Conservation (phyloP, 345 rosid genomes). For the Bruguiera sexangula region DNA sequence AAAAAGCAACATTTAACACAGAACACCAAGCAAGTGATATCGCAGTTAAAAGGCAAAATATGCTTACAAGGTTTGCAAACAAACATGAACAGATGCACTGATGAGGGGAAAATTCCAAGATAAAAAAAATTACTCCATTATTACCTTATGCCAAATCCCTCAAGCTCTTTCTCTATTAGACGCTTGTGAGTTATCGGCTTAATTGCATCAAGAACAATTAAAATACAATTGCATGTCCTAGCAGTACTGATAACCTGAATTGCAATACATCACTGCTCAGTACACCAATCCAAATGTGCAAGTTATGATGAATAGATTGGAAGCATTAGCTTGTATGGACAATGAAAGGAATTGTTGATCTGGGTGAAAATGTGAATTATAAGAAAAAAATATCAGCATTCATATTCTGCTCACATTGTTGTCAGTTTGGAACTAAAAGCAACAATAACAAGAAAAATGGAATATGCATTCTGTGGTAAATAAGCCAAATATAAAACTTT, state of each 20-base stretch:
- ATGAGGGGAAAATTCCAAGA: not conserved
- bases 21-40: not conserved
- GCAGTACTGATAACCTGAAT: slow-evolving; percentile 96
- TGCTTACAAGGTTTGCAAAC: too few species aligned
- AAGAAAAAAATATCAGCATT: not conserved
- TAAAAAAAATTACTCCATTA: not conserved
- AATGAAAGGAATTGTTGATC: not conserved
- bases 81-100: too few species aligned
- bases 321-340: not conserved
- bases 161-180: slow-evolving; percentile 94
- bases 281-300: not conserved
- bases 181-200: slow-evolving; percentile 99
- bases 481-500: too few species aligned
- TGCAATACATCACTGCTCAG: not conserved
- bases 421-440: too few species aligned
- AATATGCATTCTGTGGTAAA: too few species aligned
- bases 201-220: slow-evolving; percentile 96
- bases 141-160: slow-evolving; percentile 98
- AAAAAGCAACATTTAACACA: not conserved
- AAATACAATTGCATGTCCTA: slow-evolving; percentile 88
- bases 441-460: too few species aligned
- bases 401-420: not conserved
- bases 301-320: not conserved
- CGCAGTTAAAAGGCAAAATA: too few species aligned
- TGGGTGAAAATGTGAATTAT: not conserved